These are phyloP conservation scores for Arabidopsis hybrid DNA, from an alignment of 441 rosid species.

Conservation along the genomic window DNA sequence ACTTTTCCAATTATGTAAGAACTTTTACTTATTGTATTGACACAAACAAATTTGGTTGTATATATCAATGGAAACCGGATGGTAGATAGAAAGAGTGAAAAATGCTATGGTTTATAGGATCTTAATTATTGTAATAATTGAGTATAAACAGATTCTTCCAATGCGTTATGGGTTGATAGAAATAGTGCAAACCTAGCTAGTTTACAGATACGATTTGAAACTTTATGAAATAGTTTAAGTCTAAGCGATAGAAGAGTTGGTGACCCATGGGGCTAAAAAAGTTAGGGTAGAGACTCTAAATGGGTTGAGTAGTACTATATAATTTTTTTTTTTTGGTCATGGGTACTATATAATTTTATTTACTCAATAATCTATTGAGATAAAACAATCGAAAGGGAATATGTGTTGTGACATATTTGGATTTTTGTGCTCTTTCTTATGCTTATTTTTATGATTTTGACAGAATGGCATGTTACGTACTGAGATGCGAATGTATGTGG, in stretches of 20 bases:
- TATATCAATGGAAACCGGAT: not conserved
- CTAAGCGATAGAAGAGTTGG: slow-evolving; percentile 52
- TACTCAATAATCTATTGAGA: slow-evolving; percentile 38
- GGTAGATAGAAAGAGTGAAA: slow-evolving; percentile 16
- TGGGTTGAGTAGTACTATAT: slow-evolving; percentile 53
- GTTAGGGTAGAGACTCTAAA: slow-evolving; percentile 54
- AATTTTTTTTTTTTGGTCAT: too few relatives aligned
- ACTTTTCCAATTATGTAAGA: not conserved
- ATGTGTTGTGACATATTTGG: slow-evolving; percentile 76
- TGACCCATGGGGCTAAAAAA: slow-evolving; percentile 54
- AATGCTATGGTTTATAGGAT: not conserved
- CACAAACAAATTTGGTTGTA: not conserved
- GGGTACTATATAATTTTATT: slow-evolving; percentile 24
- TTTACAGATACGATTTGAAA: slow-evolving; percentile 5
- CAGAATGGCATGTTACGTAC: slow-evolving; percentile 63
- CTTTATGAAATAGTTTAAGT: slow-evolving; percentile 1
- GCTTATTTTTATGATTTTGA: slow-evolving; percentile 51
- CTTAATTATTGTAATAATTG: not conserved
- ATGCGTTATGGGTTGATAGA: slow-evolving; percentile 1
- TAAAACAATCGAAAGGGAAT: slow-evolving; percentile 69
- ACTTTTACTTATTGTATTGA: not conserved
- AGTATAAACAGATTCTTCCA: slow-evolving; percentile 10
- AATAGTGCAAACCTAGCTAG: slow-evolving; percentile 17
- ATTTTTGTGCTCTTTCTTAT: slow-evolving; percentile 48
- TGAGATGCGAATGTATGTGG: slow-evolving; percentile 64